Evolutionary conservation across 2,329 filamentous ascomycete genomes (phyloP), one percentile per base, ranked within the genome.

Genomic region (Colletotrichum theobromicola): DNA sequence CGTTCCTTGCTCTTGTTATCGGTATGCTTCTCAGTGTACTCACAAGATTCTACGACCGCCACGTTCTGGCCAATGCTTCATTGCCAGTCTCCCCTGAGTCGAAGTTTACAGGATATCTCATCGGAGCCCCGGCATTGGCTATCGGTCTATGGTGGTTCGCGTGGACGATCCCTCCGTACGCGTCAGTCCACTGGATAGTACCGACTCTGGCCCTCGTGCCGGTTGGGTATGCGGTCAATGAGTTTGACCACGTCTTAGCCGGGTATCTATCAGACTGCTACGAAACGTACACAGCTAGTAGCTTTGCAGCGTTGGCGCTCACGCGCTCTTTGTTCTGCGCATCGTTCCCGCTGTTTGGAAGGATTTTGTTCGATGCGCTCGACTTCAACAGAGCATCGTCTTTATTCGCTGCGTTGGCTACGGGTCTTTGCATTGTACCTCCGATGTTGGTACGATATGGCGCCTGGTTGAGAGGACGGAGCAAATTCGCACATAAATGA

Each of bases 141-240:
- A 76, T 80, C 3, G 85, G 83, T 1, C 82, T 89, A 0, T 87
- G 85, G 84, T 82, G 80, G 77, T 88, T 88, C 70, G 84, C 84
- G 4, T 86, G 84, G 81, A 88, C 87, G 0, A 83, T 88, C 4
- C 87, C 88, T 2, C 87, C 87, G 0, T 75, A 74, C 4, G 76
- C 76, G 21, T 42, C 24, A 10, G 10, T 83, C 0, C 81, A 82
- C 26, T 87, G 85, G 83, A 79, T 85, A 10, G 81, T 84, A 1
- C 83, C 85, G 2, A 83, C 85, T 4, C 46, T 84, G 0, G 81
- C 84, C 0, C 81, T 89, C 2, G 77, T 86, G 0, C 78, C 86
- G 2, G 81, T 88, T 9, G 88, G 87, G 0, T 89, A 86, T 77
- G 85, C 85, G 0, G 77, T 86, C 18, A 88, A 87, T 18, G 88